Percentiles rank a stretch among this genome's conserved stretches.
phyloP scores from a whole-genome alignment of 306 rosid species.

The Inga leiocalycina region DNA sequence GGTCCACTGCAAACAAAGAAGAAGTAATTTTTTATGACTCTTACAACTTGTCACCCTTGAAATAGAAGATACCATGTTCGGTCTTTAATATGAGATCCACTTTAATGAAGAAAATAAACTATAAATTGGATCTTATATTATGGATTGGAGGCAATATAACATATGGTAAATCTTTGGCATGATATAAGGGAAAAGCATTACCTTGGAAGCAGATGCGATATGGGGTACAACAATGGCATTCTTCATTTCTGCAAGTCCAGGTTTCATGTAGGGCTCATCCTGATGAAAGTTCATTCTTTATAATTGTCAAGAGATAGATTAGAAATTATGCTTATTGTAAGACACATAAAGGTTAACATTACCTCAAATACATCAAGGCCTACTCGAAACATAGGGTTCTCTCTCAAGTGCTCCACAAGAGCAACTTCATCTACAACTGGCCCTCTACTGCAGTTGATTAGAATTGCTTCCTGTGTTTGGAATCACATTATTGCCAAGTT shows the following conservation, averaged over 20 bases:
- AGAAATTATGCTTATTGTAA: background rate
- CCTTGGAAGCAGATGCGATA: constrained; percentile 99
- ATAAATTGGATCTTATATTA: no score
- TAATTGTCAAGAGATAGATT: background rate
- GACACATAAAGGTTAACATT: constrained; percentile 25
- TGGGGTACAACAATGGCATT: constrained; percentile 96
- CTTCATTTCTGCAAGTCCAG: constrained; percentile 94
- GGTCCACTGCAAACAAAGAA: constrained; percentile 76
- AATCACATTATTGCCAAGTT: background rate
- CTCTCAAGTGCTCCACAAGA: constrained; percentile 84
- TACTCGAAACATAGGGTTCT: constrained; percentile 94
- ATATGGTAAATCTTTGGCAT: background rate
- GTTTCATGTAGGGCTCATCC: constrained; percentile 98
- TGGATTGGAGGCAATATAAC: background rate
- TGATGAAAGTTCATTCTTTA: constrained; percentile 32
- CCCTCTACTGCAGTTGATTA: constrained; percentile 94
- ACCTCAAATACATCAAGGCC: constrained; percentile 99
- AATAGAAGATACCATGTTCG: background rate
- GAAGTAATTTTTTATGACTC: constrained; percentile 5
- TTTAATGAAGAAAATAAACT: no score
- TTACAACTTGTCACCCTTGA: constrained; percentile 8
- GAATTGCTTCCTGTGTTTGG: constrained; percentile 78
- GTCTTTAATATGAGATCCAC: no score
- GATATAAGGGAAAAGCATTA: constrained; percentile 18
- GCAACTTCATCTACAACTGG: constrained; percentile 96